Conservation (phyloP, 768 basidiomycete species). For the Albatrellus ellisii region DNA sequence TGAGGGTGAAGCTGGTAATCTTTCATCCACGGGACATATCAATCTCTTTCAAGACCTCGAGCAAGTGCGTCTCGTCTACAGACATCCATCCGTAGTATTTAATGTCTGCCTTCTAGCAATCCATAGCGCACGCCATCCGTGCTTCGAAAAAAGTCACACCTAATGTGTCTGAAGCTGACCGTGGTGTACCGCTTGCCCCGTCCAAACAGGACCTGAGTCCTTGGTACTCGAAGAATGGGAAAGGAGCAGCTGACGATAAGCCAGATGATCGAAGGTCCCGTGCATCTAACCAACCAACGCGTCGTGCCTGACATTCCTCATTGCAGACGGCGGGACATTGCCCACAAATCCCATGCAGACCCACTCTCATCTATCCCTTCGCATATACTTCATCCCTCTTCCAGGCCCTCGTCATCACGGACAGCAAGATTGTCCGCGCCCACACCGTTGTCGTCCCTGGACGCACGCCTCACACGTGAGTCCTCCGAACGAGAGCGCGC, state of each 20-base stretch:
- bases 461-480: conserved; percentile 56
- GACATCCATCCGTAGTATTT: background rate
- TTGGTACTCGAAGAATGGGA: conserved; percentile 40
- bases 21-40: conserved; percentile 51
- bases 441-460: conserved; percentile 18
- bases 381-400: conserved; percentile 36
- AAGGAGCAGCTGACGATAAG: conserved; percentile 7
- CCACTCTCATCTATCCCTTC: conserved; percentile 65
- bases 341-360: conserved; percentile 50
- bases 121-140: conserved; percentile 31
- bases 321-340: conserved; percentile 46
- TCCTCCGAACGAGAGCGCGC: conserved; percentile 66
- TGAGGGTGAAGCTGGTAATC: conserved; percentile 2
- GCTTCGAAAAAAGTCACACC: conserved; percentile 28
- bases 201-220: conserved; percentile 66
- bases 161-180: conserved; percentile 37
- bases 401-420: conserved; percentile 18
- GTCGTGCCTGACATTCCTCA: background rate
- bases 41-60: conserved; percentile 81
- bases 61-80: conserved; percentile 5
- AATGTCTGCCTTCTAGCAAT: conserved; percentile 22
- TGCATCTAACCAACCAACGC: too few relatives aligned
- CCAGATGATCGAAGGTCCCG: conserved; percentile 17
- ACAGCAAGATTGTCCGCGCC: conserved; percentile 11
- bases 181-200: conserved; percentile 63